Evolutionary conservation across 2,329 filamentous ascomycete genomes (phyloP).

Genomic region (Aureobasidium mangrovei): DNA sequence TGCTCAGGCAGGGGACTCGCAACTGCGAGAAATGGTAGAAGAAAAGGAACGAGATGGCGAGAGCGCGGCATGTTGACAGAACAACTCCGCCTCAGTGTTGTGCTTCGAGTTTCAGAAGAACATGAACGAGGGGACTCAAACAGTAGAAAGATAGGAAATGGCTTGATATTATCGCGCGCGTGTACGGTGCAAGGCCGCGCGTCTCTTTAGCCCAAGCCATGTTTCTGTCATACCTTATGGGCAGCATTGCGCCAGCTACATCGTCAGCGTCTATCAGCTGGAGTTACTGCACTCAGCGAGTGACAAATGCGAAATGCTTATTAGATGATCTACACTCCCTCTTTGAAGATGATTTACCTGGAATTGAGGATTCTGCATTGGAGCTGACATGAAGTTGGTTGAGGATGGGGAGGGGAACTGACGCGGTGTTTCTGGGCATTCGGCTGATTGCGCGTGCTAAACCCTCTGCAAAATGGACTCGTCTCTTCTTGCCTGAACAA

Average conservation of each 20-base stretch:
- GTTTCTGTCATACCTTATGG: background rate
- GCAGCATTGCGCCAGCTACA: constrained; percentile 1
- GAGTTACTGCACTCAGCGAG: background rate
- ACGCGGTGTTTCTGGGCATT: background rate
- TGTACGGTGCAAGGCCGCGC: constrained; percentile 3
- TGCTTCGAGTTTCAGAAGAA: background rate
- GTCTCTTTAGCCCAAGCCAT: background rate
- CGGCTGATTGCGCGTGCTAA: background rate
- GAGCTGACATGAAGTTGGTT: background rate
- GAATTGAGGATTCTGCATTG: background rate
- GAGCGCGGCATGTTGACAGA: background rate
- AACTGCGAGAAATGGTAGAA: background rate
- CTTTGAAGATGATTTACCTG: background rate
- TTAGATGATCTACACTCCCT: background rate
- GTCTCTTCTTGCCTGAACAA: too few relatives aligned
- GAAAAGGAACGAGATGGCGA: background rate
- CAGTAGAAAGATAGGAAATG: background rate
- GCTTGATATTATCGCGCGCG: background rate
- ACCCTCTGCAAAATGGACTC: constrained; percentile 4
- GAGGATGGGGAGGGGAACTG: background rate
- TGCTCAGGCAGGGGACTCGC: background rate
- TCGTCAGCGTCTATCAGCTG: background rate
- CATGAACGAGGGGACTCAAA: background rate
- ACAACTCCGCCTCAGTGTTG: background rate
- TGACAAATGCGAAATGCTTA: background rate